A percentile compares a stretch with the other conserved stretches of the same genome.
Evolutionary conservation across 1,284 basidiomycete genomes (phyloP).

Genomic region (Ceratobasidium sp.): DNA sequence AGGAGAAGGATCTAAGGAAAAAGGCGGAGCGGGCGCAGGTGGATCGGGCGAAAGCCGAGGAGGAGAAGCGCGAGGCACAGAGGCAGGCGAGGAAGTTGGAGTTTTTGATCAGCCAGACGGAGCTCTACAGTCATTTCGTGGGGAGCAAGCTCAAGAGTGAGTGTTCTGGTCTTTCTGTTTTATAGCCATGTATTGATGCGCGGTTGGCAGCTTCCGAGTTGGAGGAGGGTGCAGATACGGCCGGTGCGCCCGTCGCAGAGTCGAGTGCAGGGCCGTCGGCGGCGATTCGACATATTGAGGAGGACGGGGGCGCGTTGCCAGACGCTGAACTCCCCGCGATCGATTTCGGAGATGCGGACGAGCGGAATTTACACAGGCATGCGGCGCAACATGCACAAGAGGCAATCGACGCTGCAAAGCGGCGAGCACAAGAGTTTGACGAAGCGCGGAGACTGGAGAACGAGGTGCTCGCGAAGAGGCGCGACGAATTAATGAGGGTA

Average conservation of each 20-base stretch:
- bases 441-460: constrained; percentile 76
- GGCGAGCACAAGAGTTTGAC: constrained; percentile 89
- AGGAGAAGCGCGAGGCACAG: constrained; percentile 95
- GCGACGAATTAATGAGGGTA: constrained; percentile 74
- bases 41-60: constrained; percentile 91
- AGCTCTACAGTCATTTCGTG: constrained; percentile 99
- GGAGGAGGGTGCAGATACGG: constrained; percentile 55
- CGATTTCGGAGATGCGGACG: constrained; percentile 71
- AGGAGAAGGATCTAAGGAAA: constrained; percentile 91
- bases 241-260: constrained; percentile 46
- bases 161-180: constrained; percentile 9
- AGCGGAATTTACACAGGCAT: constrained; percentile 88
- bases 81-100: constrained; percentile 97
- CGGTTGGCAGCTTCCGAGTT: constrained; percentile 47
- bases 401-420: constrained; percentile 82
- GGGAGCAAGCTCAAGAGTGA: constrained; percentile 77
- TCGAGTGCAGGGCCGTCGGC: constrained; percentile 6
- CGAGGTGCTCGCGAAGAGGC: constrained; percentile 53
- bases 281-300: constrained; percentile 32
- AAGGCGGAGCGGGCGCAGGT: constrained; percentile 94
- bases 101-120: constrained; percentile 99
- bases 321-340: constrained; percentile 13
- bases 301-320: constrained; percentile 10
- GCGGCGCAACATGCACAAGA: constrained; percentile 92
- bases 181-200: neutral